Base-by-base conservation (phyloP, 2,329 filamentous ascomycete species). In the Coleophoma eucalyptorum region DNA sequence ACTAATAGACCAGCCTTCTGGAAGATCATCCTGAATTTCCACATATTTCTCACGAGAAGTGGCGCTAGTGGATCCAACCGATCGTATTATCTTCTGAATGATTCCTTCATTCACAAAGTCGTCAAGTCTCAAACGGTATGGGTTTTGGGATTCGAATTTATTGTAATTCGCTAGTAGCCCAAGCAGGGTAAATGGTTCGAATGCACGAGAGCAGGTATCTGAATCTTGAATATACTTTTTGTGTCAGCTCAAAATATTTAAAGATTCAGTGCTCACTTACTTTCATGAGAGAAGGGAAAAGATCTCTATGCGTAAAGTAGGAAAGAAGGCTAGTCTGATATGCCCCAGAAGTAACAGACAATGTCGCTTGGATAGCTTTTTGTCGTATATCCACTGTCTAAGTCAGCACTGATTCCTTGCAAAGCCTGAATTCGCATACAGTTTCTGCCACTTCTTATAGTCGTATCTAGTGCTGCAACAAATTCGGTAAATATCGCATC, bases 131-230 rank as follows among this genome's bases (percentile, higher is more conserved):
- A 95, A 75, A 62, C 94, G 87, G 62, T 99, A 99, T 0, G 93
- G 93, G 61, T 99, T 99, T 66, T 96, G 92, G 51, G 95, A 93
- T 69, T 99, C 94, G 64, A 99, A 99, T 69, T 97, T 99, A 79
- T 99, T 97, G 78, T 97, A 97, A 71, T 97, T 99, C 57, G 90
- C 89, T 48, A 99, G 75, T 4, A 97, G 77, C 12, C 93, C 93
- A 18, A 97, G 77, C 10, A 97, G 79, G 13, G 87, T 82, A 58
- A 97, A 91, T 0, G 93, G 87, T 52, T 89, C 81, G 41, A 90
- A 80, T 51, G 81, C 82, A 62, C 79, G 77, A 16, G 76, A 72
- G 33, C 81, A 75, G 20, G 79, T 77, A 54, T 90, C 84, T 42
- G 85, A 80, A 58, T 96, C 90, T 72, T 94, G 87, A 53, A 95